A percentile compares a stretch with the other conserved stretches of the same genome.
phyloP scores from a whole-genome alignment of 805 yeast species.

The Wickerhamomyces ciferrii region DNA sequence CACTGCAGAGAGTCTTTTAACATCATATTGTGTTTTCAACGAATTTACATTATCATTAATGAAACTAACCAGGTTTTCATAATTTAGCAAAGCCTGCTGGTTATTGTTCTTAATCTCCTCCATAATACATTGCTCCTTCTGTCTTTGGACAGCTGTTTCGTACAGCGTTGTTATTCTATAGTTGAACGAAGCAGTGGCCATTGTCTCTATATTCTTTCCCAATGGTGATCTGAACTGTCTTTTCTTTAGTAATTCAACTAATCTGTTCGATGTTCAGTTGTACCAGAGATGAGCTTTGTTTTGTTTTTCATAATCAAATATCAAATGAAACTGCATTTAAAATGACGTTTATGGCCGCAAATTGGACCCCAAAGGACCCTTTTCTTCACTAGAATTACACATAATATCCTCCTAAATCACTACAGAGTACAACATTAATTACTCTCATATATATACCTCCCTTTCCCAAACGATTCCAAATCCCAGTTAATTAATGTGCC shows the following conservation, averaged over 20 bases:
- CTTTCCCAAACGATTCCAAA: no score
- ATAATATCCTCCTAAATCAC: no score
- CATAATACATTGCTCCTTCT: conserved; percentile 1
- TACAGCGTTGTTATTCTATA: neutral
- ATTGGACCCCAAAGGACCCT: no score
- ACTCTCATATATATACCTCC: no score
- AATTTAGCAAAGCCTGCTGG: conserved; percentile 8
- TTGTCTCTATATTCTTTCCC: neutral
- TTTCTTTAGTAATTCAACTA: no score
- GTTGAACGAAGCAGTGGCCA: neutral
- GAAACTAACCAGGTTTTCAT: conserved; percentile 8
- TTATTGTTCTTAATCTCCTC: conserved; percentile 20
- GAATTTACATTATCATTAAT: conserved; percentile 5
- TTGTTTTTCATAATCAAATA: neutral
- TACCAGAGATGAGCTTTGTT: neutral
- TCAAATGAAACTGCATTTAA: neutral
- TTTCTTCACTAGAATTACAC: no score
- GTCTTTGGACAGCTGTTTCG: neutral
- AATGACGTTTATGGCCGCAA: no score
- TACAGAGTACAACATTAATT: no score
- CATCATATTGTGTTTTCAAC: conserved; percentile 2
- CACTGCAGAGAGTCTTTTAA: conserved; percentile 3
- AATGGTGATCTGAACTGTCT: no score
- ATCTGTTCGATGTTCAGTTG: no score
- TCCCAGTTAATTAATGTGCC: no score